Evolutionary conservation across 495 filamentous ascomycete genomes (phyloP), one percentile per base, ranked within the genome.

Genomic region (Xylaria scruposa): DNA sequence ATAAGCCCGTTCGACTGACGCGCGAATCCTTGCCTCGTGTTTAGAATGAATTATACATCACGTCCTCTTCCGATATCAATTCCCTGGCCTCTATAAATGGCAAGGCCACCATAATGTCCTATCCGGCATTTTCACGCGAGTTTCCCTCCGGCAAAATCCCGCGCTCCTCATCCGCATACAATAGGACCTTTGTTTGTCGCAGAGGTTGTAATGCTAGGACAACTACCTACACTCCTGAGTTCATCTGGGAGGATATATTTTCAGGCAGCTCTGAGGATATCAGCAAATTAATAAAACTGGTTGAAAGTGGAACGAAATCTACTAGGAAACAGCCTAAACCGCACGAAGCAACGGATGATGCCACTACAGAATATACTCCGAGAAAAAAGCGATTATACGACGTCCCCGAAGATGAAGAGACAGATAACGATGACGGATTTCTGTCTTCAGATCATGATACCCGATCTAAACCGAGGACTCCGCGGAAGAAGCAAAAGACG

Each of bases 31-130:
- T 24, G 44, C 19, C 15, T 3, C 44, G 42, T 33, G 3, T 21
- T 36, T 65, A 92, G 84, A 97, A 97, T 75, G 96, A 99, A 81
- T 86, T 97, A 24, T 99, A 98, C 76, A 89, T 98, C 53, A 97
- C 95, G 0, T 86, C 92, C 0, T 88, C 90, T 19, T 95, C 91
- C 78, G 97, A 99, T 74, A 78, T 89, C 51, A 97, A 97, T 74
- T 88, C 95, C 26, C 82, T 99, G n/a, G 87, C 86, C 1, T 95
- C 94, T 0, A 96, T 98, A 79, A 97, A 95, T 78, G 97, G 95
- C 59, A 95, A 91, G 71, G 96, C 93, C 1, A 87, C 77, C 7
- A 86, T 99, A 19, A 84, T 97, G 82, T 98, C 96, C 0, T 85
- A 85, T 49, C 83, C 87, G 24, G 80, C 82, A 0, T 98, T 94